Evolutionary conservation across 371 early-diverging fungal species (phyloP).

Genomic region (Mortierella polycephala): DNA sequence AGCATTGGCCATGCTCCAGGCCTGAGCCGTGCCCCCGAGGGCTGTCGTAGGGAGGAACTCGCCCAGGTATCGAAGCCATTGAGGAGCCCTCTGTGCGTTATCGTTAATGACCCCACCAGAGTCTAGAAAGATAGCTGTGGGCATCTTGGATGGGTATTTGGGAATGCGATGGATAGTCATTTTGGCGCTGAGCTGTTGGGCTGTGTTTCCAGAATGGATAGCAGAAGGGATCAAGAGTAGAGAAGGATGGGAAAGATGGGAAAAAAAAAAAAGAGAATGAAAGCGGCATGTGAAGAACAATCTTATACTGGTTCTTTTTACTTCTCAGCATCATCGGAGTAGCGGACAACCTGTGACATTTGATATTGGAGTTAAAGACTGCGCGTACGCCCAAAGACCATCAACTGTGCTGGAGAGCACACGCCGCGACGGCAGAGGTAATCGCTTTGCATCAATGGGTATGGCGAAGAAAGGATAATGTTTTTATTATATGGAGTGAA

Average conservation of each 20-base stretch:
- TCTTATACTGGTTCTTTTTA: neutral
- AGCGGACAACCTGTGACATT: neutral
- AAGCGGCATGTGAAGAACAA: slow-evolving; percentile 1
- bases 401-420: too few relatives aligned
- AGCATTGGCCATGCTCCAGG: slow-evolving; percentile 33
- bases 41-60: slow-evolving; percentile 35
- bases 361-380: neutral
- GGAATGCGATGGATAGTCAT: slow-evolving; percentile 13
- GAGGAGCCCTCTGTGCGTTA: slow-evolving; percentile 30
- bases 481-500: too few relatives aligned
- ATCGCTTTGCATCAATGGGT: too few relatives aligned
- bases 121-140: slow-evolving; percentile 39
- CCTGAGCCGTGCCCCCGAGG: slow-evolving; percentile 25
- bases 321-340: neutral
- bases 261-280: slow-evolving; percentile 1
- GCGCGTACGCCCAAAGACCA: neutral
- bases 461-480: too few relatives aligned
- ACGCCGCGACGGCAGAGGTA: too few relatives aligned
- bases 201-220: neutral
- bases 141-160: slow-evolving; percentile 40
- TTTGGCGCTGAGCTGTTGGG: too few relatives aligned
- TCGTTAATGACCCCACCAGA: slow-evolving; percentile 51
- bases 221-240: neutral
- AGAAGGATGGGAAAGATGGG: neutral
- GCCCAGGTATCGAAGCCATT: slow-evolving; percentile 40